phyloP scores from a whole-genome alignment of 169 alveolate genomes.

The Toxoplasma gondii region DNA sequence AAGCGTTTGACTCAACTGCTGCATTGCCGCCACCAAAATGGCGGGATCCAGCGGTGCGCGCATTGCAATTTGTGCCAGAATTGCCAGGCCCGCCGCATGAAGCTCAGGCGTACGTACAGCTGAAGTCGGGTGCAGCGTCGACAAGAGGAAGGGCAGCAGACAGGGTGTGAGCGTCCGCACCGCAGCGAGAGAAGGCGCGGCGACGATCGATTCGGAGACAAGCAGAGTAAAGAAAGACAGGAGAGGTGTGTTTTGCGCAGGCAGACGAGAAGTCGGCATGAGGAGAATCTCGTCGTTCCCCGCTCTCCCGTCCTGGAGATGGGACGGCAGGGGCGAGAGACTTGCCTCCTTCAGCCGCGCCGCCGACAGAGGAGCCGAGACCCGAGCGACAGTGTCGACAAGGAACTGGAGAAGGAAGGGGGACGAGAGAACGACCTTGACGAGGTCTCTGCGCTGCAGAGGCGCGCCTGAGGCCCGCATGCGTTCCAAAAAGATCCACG shows the following conservation, averaged over 20 bases:
- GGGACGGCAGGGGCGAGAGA: background rate
- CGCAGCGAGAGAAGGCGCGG: background rate
- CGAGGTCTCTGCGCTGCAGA: background rate
- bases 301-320: background rate
- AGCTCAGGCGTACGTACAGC: conserved; percentile 29
- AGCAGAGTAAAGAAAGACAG: background rate
- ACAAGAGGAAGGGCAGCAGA: conserved; percentile 13
- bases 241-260: background rate
- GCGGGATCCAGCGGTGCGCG: conserved; percentile 3
- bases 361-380: background rate
- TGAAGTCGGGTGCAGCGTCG: background rate
- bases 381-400: conserved; percentile 7
- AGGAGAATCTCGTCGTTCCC: background rate
- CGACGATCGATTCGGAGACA: background rate
- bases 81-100: background rate
- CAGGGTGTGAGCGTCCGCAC: background rate
- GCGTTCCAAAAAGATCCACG: conserved; percentile 11
- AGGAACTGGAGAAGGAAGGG: conserved; percentile 18
- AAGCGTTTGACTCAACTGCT: background rate
- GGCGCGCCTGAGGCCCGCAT: background rate
- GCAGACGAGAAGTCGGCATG: background rate
- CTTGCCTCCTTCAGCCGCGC: conserved; percentile 12
- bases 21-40: background rate
- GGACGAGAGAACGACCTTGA: background rate
- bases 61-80: background rate